Conservation (phyloP, 352 stramenopile species). For the Paralagenidium karlingii region DNA sequence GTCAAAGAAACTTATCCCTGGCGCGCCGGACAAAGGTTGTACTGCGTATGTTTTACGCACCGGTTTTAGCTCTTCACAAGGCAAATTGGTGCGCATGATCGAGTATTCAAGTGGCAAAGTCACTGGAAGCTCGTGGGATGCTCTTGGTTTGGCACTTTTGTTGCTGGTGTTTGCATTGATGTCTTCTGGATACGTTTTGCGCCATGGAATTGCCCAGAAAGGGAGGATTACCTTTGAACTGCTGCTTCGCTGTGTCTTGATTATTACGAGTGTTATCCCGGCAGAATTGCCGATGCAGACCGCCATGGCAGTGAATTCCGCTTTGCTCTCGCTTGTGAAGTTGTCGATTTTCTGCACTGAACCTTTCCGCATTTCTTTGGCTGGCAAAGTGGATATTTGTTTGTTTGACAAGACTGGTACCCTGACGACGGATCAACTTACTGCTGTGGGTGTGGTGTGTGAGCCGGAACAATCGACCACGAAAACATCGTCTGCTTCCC, state of each 20-base stretch:
- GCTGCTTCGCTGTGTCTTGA: conserved; percentile 95
- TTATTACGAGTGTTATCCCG: conserved; percentile 97
- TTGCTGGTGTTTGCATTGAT: conserved; percentile 95
- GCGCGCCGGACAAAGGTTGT: conserved; percentile 84
- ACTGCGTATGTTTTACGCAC: conserved; percentile 93
- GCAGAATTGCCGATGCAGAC: conserved; percentile 98
- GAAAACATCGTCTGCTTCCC: conserved; percentile 1
- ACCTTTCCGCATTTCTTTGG: conserved; percentile 95
- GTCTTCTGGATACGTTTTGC: conserved; percentile 91
- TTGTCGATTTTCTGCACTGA: conserved; percentile 97
- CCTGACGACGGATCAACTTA: conserved; percentile 94
- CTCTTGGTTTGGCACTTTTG: conserved; percentile 91
- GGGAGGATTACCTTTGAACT: conserved; percentile 93
- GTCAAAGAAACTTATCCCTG: conserved; percentile 34
- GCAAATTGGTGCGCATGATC: conserved; percentile 97
- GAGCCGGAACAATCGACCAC: conserved; percentile 34
- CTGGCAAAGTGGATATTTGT: conserved; percentile 94
- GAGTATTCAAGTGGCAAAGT: conserved; percentile 96
- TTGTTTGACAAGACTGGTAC: conserved; percentile 99
- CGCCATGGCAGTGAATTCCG: conserved; percentile 94
- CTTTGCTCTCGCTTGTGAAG: conserved; percentile 90
- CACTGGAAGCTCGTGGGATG: conserved; percentile 91
- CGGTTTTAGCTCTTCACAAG: conserved; percentile 96
- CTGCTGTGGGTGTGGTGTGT: conserved; percentile 86
- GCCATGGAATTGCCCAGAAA: conserved; percentile 75